Percentiles rank a stretch among this genome's conserved stretches.
Evolutionary conservation across 306 rosid species (phyloP).

Genomic region (Quercus parvula): DNA sequence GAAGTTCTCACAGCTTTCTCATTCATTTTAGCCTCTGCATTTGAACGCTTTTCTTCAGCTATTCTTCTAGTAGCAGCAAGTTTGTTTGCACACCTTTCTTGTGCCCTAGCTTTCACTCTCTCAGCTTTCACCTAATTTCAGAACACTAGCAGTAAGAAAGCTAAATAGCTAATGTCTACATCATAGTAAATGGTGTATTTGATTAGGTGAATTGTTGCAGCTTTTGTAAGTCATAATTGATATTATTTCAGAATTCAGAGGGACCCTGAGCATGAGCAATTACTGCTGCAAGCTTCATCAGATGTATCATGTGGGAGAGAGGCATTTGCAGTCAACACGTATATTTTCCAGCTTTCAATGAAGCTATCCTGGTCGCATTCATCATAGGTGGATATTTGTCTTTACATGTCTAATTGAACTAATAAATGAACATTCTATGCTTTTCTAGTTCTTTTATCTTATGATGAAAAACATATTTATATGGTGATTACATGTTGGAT

Average conservation of each 20-base stretch:
- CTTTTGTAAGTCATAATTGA: neutral
- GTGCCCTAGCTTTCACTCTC: constrained; percentile 76
- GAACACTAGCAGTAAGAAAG: neutral
- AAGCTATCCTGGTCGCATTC: neutral
- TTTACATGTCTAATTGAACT: neutral
- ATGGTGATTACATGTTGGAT: neutral
- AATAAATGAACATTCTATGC: neutral
- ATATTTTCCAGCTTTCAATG: neutral
- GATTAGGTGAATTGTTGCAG: neutral
- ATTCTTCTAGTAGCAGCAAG: constrained; percentile 64
- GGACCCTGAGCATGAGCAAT: neutral
- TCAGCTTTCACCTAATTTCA: constrained; percentile 71
- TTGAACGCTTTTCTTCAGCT: constrained; percentile 79
- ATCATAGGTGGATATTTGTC: neutral
- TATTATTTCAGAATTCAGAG: neutral
- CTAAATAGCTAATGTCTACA: neutral
- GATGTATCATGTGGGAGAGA: neutral
- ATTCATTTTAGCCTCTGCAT: constrained; percentile 75
- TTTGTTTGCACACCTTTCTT: constrained; percentile 69
- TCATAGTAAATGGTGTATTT: neutral
- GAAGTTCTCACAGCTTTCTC: constrained; percentile 75
- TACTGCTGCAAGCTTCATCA: neutral
- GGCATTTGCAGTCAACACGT: neutral
- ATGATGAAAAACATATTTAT: neutral
- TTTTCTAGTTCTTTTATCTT: neutral